These are phyloP conservation scores for Fusarium liriodendri DNA, from an alignment of 2,329 filamentous ascomycete species.

Conservation along the genomic window DNA sequence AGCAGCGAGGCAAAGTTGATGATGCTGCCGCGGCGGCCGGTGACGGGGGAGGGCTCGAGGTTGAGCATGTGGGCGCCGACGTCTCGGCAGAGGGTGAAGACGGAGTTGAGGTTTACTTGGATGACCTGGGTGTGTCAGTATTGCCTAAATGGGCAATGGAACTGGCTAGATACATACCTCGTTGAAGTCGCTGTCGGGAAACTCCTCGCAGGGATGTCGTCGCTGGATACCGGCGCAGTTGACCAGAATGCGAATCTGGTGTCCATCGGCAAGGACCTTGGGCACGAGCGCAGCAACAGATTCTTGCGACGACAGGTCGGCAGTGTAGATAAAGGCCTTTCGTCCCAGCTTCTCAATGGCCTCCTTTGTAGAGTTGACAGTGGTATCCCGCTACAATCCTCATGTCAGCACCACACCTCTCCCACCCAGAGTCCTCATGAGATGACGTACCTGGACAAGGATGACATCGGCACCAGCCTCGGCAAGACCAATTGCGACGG, in stretches of 20 bases:
- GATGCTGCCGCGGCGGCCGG: constrained; percentile 74
- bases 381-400: constrained; percentile 53
- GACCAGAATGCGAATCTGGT: constrained; percentile 79
- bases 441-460: constrained; percentile 60
- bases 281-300: constrained; percentile 72
- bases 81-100: constrained; percentile 83
- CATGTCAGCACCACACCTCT: constrained; percentile 3
- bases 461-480: constrained; percentile 69
- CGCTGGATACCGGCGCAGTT: constrained; percentile 91
- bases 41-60: constrained; percentile 58
- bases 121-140: constrained; percentile 65
- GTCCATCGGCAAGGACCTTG: constrained; percentile 69
- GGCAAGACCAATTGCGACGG: constrained; percentile 67
- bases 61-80: constrained; percentile 82
- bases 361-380: constrained; percentile 64
- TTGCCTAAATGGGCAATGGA: not conserved
- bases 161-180: constrained; percentile 55
- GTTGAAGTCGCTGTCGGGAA: constrained; percentile 82
- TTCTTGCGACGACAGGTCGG: constrained; percentile 72
- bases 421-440: constrained; percentile 1
- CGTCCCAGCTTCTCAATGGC: constrained; percentile 74
- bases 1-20: constrained; percentile 88
- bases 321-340: constrained; percentile 74
- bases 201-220: constrained; percentile 78
- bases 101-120: constrained; percentile 86